Evolutionary conservation across 1,284 basidiomycete species (phyloP).

Genomic region (Marasmius tenuissimus): DNA sequence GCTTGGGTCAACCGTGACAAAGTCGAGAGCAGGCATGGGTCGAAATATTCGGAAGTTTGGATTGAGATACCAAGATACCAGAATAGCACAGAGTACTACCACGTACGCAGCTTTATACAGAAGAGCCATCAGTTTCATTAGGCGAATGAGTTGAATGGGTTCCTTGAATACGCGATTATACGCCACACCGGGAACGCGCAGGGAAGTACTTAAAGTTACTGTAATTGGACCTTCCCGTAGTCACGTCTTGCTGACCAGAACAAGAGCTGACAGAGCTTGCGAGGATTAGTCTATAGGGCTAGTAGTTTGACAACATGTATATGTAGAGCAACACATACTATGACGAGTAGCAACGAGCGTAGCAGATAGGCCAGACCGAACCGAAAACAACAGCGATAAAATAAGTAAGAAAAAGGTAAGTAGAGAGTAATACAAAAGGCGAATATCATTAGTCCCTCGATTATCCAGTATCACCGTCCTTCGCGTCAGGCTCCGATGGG

Average conservation of each 20-base stretch:
- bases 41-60: background rate
- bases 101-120: too few relatives aligned
- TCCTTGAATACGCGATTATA: too few relatives aligned
- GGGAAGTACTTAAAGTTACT: too few relatives aligned
- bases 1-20: background rate
- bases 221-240: too few relatives aligned
- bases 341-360: background rate
- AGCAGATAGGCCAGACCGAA: background rate
- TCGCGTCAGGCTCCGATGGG: slow-evolving; percentile 61
- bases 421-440: background rate
- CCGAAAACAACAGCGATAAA: background rate
- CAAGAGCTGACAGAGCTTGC: background rate
- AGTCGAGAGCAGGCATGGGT: background rate
- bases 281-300: background rate
- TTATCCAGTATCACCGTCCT: slow-evolving; percentile 75
- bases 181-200: too few relatives aligned
- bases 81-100: too few relatives aligned
- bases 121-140: too few relatives aligned
- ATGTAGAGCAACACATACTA: slow-evolving; percentile 3
- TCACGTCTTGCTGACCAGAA: too few relatives aligned
- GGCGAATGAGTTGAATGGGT: too few relatives aligned
- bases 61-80: too few relatives aligned
- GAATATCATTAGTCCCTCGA: background rate
- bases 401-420: background rate
- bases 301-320: slow-evolving; percentile 1